Conservation (phyloP, 2,329 filamentous ascomycete genomes). For the Paraphoma sp. region DNA sequence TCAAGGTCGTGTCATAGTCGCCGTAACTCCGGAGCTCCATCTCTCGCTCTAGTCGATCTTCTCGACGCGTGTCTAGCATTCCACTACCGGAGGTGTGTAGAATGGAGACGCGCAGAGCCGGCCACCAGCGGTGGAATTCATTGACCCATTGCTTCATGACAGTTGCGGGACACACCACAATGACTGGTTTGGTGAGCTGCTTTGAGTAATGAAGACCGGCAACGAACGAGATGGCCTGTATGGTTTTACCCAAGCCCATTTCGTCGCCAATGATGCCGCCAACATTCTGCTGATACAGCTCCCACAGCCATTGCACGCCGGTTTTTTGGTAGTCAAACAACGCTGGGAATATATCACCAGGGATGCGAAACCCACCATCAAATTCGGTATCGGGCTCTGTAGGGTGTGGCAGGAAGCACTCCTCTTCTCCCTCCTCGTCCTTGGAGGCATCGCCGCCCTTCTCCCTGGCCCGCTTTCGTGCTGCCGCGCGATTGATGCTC, state of each 20-base stretch:
- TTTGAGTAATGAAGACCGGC: constrained; percentile 92
- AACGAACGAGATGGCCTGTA: constrained; percentile 80
- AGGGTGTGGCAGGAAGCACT: constrained; percentile 89
- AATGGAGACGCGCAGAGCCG: constrained; percentile 94
- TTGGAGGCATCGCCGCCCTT: constrained; percentile 31
- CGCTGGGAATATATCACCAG: constrained; percentile 90
- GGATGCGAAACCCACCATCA: constrained; percentile 77
- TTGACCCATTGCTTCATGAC: constrained; percentile 98
- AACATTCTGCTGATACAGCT: constrained; percentile 86
- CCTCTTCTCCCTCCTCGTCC: constrained; percentile 55
- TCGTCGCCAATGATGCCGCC: constrained; percentile 97
- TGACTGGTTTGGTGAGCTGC: constrained; percentile 80
- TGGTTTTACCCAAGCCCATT: constrained; percentile 98
- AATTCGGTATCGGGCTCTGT: constrained; percentile 78
- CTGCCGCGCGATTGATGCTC: constrained; percentile 69
- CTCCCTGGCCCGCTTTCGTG: constrained; percentile 58
- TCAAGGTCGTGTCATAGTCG: constrained; percentile 48
- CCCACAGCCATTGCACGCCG: constrained; percentile 93
- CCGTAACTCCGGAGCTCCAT: constrained; percentile 60
- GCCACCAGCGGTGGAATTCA: constrained; percentile 99
- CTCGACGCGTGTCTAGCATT: constrained; percentile 79
- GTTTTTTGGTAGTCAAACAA: constrained; percentile 98
- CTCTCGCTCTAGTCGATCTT: constrained; percentile 67
- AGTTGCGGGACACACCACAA: constrained; percentile 92
- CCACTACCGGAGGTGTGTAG: constrained; percentile 94